Conservation (phyloP, 805 yeast genomes). For the Nakazawaea holstii region DNA sequence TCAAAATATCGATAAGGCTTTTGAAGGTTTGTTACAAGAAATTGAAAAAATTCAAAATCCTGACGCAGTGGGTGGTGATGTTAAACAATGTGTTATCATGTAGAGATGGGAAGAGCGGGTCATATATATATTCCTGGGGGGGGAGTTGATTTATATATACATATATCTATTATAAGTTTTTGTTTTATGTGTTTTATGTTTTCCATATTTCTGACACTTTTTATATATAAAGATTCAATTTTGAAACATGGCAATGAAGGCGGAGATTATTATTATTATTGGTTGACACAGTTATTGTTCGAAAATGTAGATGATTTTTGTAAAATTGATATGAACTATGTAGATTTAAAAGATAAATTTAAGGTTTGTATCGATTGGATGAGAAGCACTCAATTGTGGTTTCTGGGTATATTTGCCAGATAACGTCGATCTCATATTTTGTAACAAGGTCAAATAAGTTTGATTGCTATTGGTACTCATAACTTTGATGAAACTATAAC, state of each 20-base stretch:
- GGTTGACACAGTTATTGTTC: too few species aligned
- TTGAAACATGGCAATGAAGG: too few species aligned
- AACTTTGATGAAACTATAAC: slow-evolving; percentile 62
- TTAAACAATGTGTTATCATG: slow-evolving; percentile 46
- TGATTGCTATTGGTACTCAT: slow-evolving; percentile 56
- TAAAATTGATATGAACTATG: background rate
- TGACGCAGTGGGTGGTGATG: slow-evolving; percentile 29
- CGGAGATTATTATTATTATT: too few species aligned
- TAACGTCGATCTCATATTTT: slow-evolving; percentile 56
- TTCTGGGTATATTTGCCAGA: slow-evolving; percentile 72
- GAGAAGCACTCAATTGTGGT: slow-evolving; percentile 78
- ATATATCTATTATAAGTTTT: background rate
- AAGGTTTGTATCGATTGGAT: slow-evolving; percentile 62
- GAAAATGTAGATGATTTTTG: too few species aligned
- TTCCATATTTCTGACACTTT: slow-evolving; percentile 15
- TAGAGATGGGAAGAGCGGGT: background rate
- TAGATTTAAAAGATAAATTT: slow-evolving; percentile 25
- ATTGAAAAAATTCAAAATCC: slow-evolving; percentile 64
- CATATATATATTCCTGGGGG: background rate
- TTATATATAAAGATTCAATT: background rate
- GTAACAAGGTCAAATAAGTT: slow-evolving; percentile 61
- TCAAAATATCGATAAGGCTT: slow-evolving; percentile 42
- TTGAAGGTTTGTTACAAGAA: slow-evolving; percentile 52
- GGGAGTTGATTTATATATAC: background rate
- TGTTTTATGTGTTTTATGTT: slow-evolving; percentile 1